Base-by-base conservation (phyloP, 2,329 filamentous ascomycete genomes). In the Colletotrichum incanum region DNA sequence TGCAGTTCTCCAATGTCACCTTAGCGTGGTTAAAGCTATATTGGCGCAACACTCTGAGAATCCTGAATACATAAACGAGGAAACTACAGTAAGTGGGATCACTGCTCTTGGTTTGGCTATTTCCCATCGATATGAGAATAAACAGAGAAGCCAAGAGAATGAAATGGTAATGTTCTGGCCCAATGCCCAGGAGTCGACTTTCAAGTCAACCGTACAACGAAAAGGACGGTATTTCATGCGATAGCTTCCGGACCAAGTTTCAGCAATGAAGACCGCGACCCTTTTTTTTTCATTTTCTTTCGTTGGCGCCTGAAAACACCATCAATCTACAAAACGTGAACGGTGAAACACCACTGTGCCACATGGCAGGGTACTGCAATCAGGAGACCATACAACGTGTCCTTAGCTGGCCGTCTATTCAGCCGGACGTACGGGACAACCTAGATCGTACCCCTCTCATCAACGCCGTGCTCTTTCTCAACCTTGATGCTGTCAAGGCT, bases 221-320 rank as follows among this genome's bases (percentile, higher is more conserved):
- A 28, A 0, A n/a, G n/a, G n/a, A n/a, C n/a, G n/a, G n/a, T n/a
- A n/a, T n/a, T n/a, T n/a, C n/a, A n/a, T n/a, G n/a, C n/a, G n/a
- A n/a, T n/a, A n/a, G n/a, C n/a, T n/a, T n/a, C n/a, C n/a, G n/a
- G n/a, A n/a, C n/a, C n/a, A n/a, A n/a, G n/a, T n/a, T n/a, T n/a
- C n/a, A n/a, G n/a, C 2, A 5, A 8, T 2, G 11, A 14, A 28
- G 0, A n/a, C 2, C 9, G 6, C 8, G 14, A 9, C 1, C 41
- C n/a, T n/a, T 47, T 34, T 49, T 61, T 6, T 11, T 6, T 9
- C 8, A 8, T 1, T 2, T 47, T 20, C 41, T 61, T 31, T 5
- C 14, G 3, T 8, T n/a, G 31, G 23, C 23, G 0, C 58, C 58
- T 3, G 6, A 23, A 16, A 4, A 34, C 18, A 18, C 2, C 5